Evolutionary conservation across 1,284 basidiomycete species (phyloP).

Genomic region (Ceratobasidium sp.): DNA sequence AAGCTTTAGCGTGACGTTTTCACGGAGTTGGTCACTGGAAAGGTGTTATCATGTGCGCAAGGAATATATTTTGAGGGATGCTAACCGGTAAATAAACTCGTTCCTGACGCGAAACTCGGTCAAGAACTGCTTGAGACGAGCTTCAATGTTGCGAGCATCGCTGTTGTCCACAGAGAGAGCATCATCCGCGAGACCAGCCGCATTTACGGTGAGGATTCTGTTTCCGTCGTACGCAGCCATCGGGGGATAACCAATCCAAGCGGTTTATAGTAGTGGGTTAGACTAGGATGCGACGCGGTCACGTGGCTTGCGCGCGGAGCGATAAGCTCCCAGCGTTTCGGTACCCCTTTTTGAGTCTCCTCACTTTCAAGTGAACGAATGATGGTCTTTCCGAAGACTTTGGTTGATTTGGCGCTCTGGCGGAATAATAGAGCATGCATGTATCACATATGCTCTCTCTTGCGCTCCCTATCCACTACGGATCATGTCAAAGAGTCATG

Average conservation of each 20-base stretch:
- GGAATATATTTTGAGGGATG: slow-evolving; percentile 6
- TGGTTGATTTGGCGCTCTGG: too few relatives aligned
- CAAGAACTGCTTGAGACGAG: slow-evolving; percentile 81
- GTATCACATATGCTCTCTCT: too few relatives aligned
- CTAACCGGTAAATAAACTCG: slow-evolving; percentile 86
- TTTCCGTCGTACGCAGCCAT: slow-evolving; percentile 28
- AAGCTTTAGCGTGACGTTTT: slow-evolving; percentile 89
- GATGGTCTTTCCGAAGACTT: too few relatives aligned
- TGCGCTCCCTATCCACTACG: too few relatives aligned
- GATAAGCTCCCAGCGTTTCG: too few relatives aligned
- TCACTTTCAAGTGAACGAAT: too few relatives aligned
- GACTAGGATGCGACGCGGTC: background rate
- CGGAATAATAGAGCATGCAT: too few relatives aligned
- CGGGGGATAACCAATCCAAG: background rate
- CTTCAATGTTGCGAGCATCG: slow-evolving; percentile 28
- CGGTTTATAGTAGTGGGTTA: background rate
- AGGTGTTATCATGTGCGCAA: slow-evolving; percentile 1
- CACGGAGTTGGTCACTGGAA: slow-evolving; percentile 85
- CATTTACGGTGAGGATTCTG: slow-evolving; percentile 3
- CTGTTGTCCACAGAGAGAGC: background rate
- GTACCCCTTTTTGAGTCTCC: too few relatives aligned
- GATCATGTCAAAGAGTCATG: too few relatives aligned
- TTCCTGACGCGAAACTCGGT: slow-evolving; percentile 85
- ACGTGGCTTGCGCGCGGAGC: background rate
- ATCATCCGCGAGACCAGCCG: background rate